Percentiles rank a stretch among this genome's conserved stretches.
These are phyloP conservation scores for Lactifluus piperatus DNA, from an alignment of 768 basidiomycete genomes.

Conservation along the genomic window DNA sequence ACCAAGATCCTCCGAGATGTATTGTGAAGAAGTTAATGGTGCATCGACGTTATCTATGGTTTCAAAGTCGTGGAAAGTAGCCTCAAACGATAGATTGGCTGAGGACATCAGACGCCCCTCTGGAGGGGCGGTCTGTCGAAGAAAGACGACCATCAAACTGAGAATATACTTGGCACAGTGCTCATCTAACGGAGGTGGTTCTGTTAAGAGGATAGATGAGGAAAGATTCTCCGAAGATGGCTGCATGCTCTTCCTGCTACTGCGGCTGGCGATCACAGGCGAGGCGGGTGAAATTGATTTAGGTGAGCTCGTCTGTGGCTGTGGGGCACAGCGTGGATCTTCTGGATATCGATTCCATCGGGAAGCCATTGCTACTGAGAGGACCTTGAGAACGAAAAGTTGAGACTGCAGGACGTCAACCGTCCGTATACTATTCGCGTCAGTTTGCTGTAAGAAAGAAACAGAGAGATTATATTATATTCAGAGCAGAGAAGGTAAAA, in stretches of 20 bases:
- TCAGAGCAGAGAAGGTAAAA: background rate
- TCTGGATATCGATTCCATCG: slow-evolving; percentile 53
- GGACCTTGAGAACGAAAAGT: slow-evolving; percentile 74
- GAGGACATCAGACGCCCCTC: slow-evolving; percentile 51
- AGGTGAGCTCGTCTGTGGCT: slow-evolving; percentile 35
- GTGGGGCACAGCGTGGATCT: slow-evolving; percentile 34
- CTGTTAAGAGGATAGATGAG: slow-evolving; percentile 40
- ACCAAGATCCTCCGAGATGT: slow-evolving; percentile 13
- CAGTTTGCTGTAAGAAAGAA: slow-evolving; percentile 40
- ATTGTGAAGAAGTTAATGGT: slow-evolving; percentile 20
- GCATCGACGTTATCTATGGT: slow-evolving; percentile 35
- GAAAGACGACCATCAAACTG: slow-evolving; percentile 74
- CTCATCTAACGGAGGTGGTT: slow-evolving; percentile 72
- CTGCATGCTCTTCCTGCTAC: slow-evolving; percentile 28
- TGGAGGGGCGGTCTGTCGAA: slow-evolving; percentile 57
- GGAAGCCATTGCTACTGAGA: slow-evolving; percentile 68
- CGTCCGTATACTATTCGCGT: slow-evolving; percentile 41
- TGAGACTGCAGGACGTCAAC: slow-evolving; percentile 80
- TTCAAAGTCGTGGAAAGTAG: slow-evolving; percentile 66
- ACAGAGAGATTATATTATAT: background rate
- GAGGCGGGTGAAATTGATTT: slow-evolving; percentile 31
- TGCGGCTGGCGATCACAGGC: slow-evolving; percentile 24
- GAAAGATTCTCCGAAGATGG: slow-evolving; percentile 38
- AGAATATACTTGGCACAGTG: slow-evolving; percentile 72
- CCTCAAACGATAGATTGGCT: slow-evolving; percentile 51